Evolutionary conservation across 1,284 basidiomycete genomes (phyloP).

Genomic region (Amylostereum chailletii): DNA sequence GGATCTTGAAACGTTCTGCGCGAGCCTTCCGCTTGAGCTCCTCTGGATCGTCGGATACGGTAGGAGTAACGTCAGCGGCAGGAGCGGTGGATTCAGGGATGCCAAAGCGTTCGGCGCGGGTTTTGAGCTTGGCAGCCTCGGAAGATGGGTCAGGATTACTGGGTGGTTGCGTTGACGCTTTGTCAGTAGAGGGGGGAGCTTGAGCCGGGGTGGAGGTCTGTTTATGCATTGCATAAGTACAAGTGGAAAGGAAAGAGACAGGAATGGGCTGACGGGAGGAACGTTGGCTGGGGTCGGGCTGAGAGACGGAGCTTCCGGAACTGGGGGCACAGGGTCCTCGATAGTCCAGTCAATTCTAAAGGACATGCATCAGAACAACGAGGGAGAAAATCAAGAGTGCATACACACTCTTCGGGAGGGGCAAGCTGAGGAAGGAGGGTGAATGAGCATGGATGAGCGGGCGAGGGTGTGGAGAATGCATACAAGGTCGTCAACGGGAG

Average conservation of each 20-base stretch:
- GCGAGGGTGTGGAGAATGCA: slow-evolving; percentile 6
- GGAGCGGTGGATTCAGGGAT: slow-evolving; percentile 28
- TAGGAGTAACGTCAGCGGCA: slow-evolving; percentile 5
- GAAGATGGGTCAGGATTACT: slow-evolving; percentile 9
- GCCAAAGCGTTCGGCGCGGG: slow-evolving; percentile 60
- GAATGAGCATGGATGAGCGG: slow-evolving; percentile 4
- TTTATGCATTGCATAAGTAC: slow-evolving; percentile 2
- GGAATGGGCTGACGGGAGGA: background rate
- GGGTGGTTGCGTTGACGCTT: slow-evolving; percentile 6
- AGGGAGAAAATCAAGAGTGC: background rate
- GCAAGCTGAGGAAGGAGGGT: slow-evolving; percentile 22
- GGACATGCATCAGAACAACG: background rate
- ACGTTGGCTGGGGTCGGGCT: background rate
- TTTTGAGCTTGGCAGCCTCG: slow-evolving; percentile 32
- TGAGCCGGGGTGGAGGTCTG: slow-evolving; percentile 6
- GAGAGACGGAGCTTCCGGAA: background rate
- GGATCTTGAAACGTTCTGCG: slow-evolving; percentile 63
- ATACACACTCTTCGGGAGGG: slow-evolving; percentile 37
- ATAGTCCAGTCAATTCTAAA: slow-evolving; percentile 9
- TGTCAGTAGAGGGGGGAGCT: slow-evolving; percentile 7
- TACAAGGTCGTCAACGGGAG: slow-evolving; percentile 15
- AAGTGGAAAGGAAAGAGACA: background rate
- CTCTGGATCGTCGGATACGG: slow-evolving; percentile 31
- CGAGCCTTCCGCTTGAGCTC: slow-evolving; percentile 46
- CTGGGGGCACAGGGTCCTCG: slow-evolving; percentile 1